Percentiles rank a stretch among this genome's conserved stretches.
Evolutionary conservation across 2,329 filamentous ascomycete genomes (phyloP).

Genomic region (Paramyrothecium sp.): DNA sequence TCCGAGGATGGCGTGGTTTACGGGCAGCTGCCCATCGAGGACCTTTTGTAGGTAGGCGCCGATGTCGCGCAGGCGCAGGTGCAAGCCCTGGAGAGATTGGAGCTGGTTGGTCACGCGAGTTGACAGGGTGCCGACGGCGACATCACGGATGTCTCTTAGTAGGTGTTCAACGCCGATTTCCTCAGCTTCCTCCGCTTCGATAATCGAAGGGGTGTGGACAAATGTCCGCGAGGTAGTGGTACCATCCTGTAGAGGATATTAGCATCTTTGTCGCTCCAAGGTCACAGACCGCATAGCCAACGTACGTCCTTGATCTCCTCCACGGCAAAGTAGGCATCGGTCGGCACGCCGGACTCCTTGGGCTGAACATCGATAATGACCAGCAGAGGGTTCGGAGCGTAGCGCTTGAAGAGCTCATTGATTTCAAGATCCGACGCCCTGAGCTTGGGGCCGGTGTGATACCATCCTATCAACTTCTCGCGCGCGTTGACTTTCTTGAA

Average conservation of each 20-base stretch:
- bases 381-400: conserved; percentile 92
- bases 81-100: conserved; percentile 93
- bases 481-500: conserved; percentile 99
- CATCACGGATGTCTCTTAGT: conserved; percentile 95
- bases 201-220: conserved; percentile 96
- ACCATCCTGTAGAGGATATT: conserved; percentile 66
- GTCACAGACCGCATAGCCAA: conserved; percentile 12
- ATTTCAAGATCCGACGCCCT: conserved; percentile 96
- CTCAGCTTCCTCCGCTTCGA: conserved; percentile 98
- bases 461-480: conserved; percentile 99
- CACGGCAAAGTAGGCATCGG: conserved; percentile 97
- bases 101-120: conserved; percentile 97
- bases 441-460: conserved; percentile 96
- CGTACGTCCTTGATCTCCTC: conserved; percentile 99
- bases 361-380: conserved; percentile 99
- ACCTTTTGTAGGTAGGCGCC: conserved; percentile 95
- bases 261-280: conserved; percentile 4
- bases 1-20: conserved; percentile 96
- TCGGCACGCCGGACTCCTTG: conserved; percentile 95
- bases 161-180: conserved; percentile 99
- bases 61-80: conserved; percentile 92
- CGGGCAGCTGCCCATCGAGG: conserved; percentile 84
- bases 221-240: conserved; percentile 97
- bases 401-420: conserved; percentile 99
- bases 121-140: conserved; percentile 93